These are phyloP conservation scores for Moelleriella libera DNA, from an alignment of 2,329 filamentous ascomycete species.

Conservation along the genomic window DNA sequence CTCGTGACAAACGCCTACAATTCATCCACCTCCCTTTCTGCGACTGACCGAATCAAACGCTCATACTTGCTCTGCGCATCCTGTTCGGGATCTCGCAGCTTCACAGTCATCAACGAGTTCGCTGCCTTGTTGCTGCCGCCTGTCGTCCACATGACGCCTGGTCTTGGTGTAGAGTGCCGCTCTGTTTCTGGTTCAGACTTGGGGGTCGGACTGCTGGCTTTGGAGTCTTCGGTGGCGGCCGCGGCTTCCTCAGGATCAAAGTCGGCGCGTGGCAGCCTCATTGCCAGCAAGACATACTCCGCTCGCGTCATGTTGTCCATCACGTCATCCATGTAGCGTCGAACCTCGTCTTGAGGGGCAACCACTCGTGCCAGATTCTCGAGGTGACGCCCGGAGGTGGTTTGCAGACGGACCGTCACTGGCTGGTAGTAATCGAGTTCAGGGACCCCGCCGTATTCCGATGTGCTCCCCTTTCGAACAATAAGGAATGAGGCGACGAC, in stretches of 20 bases:
- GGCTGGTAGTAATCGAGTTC: conserved; percentile 63
- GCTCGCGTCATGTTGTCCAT: conserved; percentile 57
- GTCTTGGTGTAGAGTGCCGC: conserved; percentile 10
- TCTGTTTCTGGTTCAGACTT: conserved; percentile 14
- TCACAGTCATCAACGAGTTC: conserved; percentile 6
- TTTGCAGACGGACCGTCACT: conserved; percentile 47
- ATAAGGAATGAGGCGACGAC: conserved; percentile 66
- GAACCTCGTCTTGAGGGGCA: conserved; percentile 47
- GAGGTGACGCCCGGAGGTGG: conserved; percentile 38
- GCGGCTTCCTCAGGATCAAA: conserved; percentile 15
- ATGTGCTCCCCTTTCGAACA: conserved; percentile 55
- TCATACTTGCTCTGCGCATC: conserved; percentile 20
- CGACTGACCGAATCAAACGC: conserved; percentile 21
- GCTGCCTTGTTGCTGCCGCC: conserved; percentile 4
- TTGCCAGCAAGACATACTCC: conserved; percentile 52
- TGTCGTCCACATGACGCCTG: conserved; percentile 22
- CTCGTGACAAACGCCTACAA: conserved; percentile 4
- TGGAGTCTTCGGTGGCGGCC: conserved; percentile 14
- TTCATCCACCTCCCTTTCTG: conserved; percentile 16
- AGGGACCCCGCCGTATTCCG: conserved; percentile 49
- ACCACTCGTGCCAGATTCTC: conserved; percentile 48
- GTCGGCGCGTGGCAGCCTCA: conserved; percentile 41
- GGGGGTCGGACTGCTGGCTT: conserved; percentile 15
- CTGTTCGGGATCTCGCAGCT: conserved; percentile 19
- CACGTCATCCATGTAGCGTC: conserved; percentile 54